These are phyloP conservation scores for Suillus discolor DNA, from an alignment of 768 basidiomycete genomes.

Conservation along the genomic window DNA sequence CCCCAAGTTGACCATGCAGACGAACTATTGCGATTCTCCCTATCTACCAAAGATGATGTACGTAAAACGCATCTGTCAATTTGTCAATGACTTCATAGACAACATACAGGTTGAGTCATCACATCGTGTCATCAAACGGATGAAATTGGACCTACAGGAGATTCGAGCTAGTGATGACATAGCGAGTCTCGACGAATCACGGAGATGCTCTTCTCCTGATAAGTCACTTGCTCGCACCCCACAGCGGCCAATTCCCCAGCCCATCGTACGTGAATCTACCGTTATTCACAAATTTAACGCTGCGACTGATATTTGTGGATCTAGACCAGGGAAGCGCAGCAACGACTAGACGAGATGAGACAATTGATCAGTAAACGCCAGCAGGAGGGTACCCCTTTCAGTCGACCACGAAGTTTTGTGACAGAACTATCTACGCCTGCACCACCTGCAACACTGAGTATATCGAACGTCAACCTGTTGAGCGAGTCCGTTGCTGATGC, in stretches of 20 bases:
- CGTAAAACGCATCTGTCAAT: slow-evolving; percentile 22
- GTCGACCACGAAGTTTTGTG: slow-evolving; percentile 43
- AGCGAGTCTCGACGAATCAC: slow-evolving; percentile 34
- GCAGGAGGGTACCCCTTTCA: slow-evolving; percentile 52
- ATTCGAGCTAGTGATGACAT: slow-evolving; percentile 22
- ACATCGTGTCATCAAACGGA: slow-evolving; percentile 70
- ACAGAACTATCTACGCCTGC: slow-evolving; percentile 21
- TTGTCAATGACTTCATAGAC: not conserved
- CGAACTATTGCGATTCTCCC: slow-evolving; percentile 48
- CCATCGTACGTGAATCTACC: slow-evolving; percentile 40
- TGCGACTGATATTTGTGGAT: slow-evolving; percentile 11
- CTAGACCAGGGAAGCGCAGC: slow-evolving; percentile 75
- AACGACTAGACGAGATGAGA: slow-evolving; percentile 83
- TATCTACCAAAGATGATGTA: slow-evolving; percentile 70
- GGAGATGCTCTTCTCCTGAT: slow-evolving; percentile 59
- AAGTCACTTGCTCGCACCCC: slow-evolving; percentile 50
- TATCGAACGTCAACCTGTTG: slow-evolving; percentile 31
- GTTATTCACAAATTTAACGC: slow-evolving; percentile 6
- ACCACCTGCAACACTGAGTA: slow-evolving; percentile 21
- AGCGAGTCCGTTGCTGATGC: slow-evolving; percentile 58
- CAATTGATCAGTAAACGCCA: slow-evolving; percentile 66
- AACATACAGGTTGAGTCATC: slow-evolving; percentile 67
- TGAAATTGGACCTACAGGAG: slow-evolving; percentile 69
- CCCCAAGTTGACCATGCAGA: slow-evolving; percentile 43
- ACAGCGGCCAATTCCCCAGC: slow-evolving; percentile 41